Conservation (phyloP, 169 alveolate species). For the Eimeria brunetti region DNA sequence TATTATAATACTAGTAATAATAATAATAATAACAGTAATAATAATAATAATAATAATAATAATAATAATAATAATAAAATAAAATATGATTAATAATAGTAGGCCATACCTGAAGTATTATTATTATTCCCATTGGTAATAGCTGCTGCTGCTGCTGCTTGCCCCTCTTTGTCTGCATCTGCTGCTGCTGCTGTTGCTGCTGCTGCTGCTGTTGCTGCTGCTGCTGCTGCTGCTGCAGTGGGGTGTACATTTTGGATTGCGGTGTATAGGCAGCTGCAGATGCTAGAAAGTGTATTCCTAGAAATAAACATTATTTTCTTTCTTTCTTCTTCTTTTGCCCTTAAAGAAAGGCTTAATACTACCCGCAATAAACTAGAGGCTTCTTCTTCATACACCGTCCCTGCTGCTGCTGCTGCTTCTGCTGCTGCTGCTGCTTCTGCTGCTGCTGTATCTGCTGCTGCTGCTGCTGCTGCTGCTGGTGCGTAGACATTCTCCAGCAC, state of each 20-base stretch:
- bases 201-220: slow-evolving; percentile 17
- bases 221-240: background rate
- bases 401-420: background rate
- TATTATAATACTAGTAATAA: too few species aligned
- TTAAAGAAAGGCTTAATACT: background rate
- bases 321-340: background rate
- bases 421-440: too few species aligned
- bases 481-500: background rate
- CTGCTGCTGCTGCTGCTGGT: too few species aligned
- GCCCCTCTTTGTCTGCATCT: too few species aligned
- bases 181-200: slow-evolving; percentile 4
- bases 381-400: background rate
- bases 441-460: too few species aligned
- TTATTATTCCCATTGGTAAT: too few species aligned
- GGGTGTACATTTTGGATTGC: background rate
- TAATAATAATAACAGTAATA: too few species aligned
- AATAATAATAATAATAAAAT: too few species aligned
- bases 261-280: slow-evolving; percentile 19
- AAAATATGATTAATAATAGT: too few species aligned
- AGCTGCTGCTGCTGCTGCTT: too few species aligned
- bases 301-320: background rate
- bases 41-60: too few species aligned
- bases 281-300: background rate
- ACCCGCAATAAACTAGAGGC: slow-evolving; percentile 36
- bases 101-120: too few species aligned